phyloP scores from a whole-genome alignment of 2,329 filamentous ascomycete species.

The Trichoderma cornu-damae region DNA sequence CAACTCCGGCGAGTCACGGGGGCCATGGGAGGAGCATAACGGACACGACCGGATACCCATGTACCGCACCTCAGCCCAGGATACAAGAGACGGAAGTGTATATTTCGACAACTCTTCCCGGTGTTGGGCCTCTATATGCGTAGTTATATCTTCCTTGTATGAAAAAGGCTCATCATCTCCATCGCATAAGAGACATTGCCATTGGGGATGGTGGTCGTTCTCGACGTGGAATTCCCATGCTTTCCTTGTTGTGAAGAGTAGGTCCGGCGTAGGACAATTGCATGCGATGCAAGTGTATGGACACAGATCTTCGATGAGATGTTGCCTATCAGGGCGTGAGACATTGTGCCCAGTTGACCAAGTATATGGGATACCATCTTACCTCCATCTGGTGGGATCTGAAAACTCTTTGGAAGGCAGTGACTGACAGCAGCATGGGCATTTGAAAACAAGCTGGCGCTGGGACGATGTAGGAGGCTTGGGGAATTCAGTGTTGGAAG shows the following conservation, averaged over 20 bases:
- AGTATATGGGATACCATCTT: not conserved
- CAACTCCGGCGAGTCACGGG: slow-evolving; percentile 4
- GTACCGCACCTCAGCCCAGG: not conserved
- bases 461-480: not conserved
- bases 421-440: slow-evolving; percentile 18
- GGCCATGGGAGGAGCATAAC: not conserved
- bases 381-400: not conserved
- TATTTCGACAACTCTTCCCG: not conserved
- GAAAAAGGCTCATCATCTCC: not conserved
- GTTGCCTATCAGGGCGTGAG: slow-evolving; percentile 7
- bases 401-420: not conserved
- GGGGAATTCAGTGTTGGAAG: not conserved
- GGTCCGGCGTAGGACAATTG: slow-evolving; percentile 11
- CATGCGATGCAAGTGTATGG: slow-evolving; percentile 22
- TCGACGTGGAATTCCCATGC: slow-evolving; percentile 4
- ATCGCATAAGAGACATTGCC: slow-evolving; percentile 17
- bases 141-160: not conserved
- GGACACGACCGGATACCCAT: slow-evolving; percentile 10
- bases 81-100: not conserved
- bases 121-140: not conserved
- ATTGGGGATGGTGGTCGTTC: slow-evolving; percentile 6
- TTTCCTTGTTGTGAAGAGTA: slow-evolving; percentile 14
- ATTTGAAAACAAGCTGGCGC: not conserved
- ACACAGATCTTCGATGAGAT: slow-evolving; percentile 17
- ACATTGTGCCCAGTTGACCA: not conserved